These are phyloP conservation scores for Lepiota subincarnata DNA, from an alignment of 768 basidiomycete genomes.

Conservation along the genomic window DNA sequence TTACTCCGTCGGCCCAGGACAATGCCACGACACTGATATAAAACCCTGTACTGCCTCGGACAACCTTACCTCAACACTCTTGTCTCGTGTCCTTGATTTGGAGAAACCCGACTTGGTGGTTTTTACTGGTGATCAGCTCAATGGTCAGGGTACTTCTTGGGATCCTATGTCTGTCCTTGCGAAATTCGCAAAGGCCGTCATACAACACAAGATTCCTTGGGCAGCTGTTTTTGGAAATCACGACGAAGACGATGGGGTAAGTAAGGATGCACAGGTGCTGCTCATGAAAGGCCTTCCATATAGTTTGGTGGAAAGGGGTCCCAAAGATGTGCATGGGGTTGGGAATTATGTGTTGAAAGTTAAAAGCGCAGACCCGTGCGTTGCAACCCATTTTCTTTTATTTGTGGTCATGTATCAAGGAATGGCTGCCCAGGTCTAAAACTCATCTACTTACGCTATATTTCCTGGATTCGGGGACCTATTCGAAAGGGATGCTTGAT, in stretches of 20 bases:
- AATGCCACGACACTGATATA: constrained; percentile 70
- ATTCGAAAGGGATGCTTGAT: constrained; percentile 55
- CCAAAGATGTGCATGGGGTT: constrained; percentile 79
- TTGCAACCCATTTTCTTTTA: constrained; percentile 14
- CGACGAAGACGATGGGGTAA: constrained; percentile 69
- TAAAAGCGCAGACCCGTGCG: constrained; percentile 78
- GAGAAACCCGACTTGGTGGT: constrained; percentile 92
- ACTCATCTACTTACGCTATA: constrained; percentile 89
- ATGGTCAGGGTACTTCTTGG: constrained; percentile 89
- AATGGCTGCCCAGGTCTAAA: constrained; percentile 52
- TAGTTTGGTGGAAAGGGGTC: constrained; percentile 76
- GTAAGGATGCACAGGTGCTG: constrained; percentile 61
- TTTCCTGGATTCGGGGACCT: constrained; percentile 85
- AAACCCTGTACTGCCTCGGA: constrained; percentile 64
- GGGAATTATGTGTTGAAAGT: constrained; percentile 92
- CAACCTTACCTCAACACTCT: constrained; percentile 69
- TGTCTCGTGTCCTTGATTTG: constrained; percentile 64
- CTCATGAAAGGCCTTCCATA: constrained; percentile 81
- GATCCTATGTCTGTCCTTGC: constrained; percentile 84
- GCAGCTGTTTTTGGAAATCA: constrained; percentile 94
- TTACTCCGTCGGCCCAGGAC: constrained; percentile 76
- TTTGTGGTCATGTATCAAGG: not conserved
- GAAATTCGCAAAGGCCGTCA: constrained; percentile 80
- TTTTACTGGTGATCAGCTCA: constrained; percentile 90
- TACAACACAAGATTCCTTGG: constrained; percentile 80